Conservation (phyloP, 1,139 yeast species). For the Hemisphaericaspora lyxosophila region DNA sequence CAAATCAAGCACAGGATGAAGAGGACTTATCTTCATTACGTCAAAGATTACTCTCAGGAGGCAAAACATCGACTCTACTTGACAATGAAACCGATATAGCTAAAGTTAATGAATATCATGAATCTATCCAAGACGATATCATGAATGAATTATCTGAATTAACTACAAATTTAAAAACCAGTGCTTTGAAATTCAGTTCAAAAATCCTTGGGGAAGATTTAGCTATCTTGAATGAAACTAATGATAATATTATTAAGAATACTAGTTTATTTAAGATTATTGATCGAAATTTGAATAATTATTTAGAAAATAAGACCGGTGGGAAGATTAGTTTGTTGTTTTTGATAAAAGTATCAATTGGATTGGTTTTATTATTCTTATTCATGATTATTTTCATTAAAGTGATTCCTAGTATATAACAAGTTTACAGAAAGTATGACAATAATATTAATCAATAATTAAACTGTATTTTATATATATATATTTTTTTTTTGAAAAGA, state of each 20-base stretch:
- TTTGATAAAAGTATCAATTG: conserved; percentile 29
- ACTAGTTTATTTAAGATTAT: conserved; percentile 37
- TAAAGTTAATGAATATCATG: conserved; percentile 37
- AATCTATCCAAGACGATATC: conserved; percentile 43
- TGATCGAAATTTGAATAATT: conserved; percentile 39
- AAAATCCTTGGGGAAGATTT: conserved; percentile 39
- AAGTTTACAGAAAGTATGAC: neutral
- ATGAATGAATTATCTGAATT: conserved; percentile 38
- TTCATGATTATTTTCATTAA: conserved; percentile 28
- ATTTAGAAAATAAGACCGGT: conserved; percentile 38
- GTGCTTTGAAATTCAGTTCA: conserved; percentile 35
- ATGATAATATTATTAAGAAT: conserved; percentile 38
- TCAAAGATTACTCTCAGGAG: conserved; percentile 28
- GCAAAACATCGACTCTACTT: conserved; percentile 12
- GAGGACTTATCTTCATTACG: conserved; percentile 26
- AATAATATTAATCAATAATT: conserved; percentile 1
- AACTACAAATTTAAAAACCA: conserved; percentile 35
- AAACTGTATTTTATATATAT: neutral
- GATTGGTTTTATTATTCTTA: conserved; percentile 26
- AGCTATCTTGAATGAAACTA: conserved; percentile 34
- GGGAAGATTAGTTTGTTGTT: conserved; percentile 39
- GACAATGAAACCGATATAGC: conserved; percentile 8
- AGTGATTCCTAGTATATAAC: conserved; percentile 28
- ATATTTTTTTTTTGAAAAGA: neutral
- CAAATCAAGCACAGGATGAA: conserved; percentile 13